Evolutionary conservation across 1,284 basidiomycete genomes (phyloP).

Genomic region (Cystobasidiaceae sp.): DNA sequence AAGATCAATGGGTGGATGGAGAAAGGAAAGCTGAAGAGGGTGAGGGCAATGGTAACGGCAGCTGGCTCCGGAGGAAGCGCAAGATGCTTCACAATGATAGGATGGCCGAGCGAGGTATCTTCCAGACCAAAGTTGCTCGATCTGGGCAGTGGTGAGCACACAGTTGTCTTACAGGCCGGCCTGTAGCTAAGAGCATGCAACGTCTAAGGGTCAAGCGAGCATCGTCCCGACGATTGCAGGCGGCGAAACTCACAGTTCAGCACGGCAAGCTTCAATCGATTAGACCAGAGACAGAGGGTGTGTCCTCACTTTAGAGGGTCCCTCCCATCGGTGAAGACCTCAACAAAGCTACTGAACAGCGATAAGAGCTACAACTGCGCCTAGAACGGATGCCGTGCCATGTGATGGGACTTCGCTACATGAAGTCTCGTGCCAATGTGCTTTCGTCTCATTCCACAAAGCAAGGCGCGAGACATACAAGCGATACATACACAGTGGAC

Average conservation of each 20-base stretch:
- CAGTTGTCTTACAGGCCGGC: constrained; percentile 5
- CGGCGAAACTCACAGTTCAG: neutral
- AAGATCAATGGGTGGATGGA: constrained; percentile 10
- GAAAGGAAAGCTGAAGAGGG: neutral
- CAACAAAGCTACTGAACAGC: too few species aligned
- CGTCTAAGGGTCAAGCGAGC: too few species aligned
- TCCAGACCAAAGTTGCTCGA: constrained; percentile 21
- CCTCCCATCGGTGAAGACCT: too few species aligned
- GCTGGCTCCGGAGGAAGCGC: neutral
- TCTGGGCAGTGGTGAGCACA: constrained; percentile 16
- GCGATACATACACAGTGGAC: too few species aligned
- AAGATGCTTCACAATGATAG: constrained; percentile 8
- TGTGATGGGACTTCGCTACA: too few species aligned
- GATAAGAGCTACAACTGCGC: too few species aligned
- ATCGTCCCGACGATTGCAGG: neutral
- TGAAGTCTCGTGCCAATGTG: too few species aligned
- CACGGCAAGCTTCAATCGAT: neutral
- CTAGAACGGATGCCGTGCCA: too few species aligned
- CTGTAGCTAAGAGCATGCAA: too few species aligned
- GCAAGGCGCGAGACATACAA: too few species aligned
- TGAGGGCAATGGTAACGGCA: neutral
- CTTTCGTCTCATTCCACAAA: too few species aligned
- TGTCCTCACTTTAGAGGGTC: too few species aligned
- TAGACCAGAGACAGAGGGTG: neutral
- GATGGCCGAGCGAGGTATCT: constrained; percentile 15